A percentile compares a stretch with the other conserved stretches of the same genome.
These are phyloP conservation scores for Sphenostylis stenocarpa DNA, from an alignment of 306 rosid genomes.

Conservation along the genomic window DNA sequence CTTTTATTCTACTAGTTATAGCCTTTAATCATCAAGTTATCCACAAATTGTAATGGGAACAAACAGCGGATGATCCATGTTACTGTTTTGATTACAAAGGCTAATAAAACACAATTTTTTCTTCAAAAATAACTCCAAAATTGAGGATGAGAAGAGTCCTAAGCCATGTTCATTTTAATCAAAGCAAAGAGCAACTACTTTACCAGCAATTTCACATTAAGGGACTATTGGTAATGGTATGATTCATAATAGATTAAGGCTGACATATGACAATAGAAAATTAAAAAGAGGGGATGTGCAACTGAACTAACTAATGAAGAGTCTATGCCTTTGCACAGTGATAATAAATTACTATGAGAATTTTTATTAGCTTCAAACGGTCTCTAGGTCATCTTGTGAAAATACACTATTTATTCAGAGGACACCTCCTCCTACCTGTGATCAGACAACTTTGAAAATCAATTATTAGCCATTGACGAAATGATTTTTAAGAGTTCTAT, in stretches of 20 bases:
- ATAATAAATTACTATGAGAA: too few species aligned
- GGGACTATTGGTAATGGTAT: constrained; percentile 1
- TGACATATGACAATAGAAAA: background rate
- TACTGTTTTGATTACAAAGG: background rate
- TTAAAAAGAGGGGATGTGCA: background rate
- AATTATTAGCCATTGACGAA: too few species aligned
- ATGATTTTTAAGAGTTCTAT: too few species aligned
- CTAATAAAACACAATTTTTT: background rate
- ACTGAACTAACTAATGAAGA: background rate
- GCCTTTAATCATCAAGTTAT: constrained; percentile 3
- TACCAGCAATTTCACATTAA: background rate
- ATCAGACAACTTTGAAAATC: too few species aligned
- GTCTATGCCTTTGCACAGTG: too few species aligned
- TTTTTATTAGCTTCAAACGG: too few species aligned
- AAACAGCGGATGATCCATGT: constrained; percentile 10
- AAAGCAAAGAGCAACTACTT: background rate
- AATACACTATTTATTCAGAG: too few species aligned
- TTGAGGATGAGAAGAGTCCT: background rate
- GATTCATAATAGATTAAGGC: background rate
- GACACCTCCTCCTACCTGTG: too few species aligned
- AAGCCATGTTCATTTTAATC: background rate
- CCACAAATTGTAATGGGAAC: background rate
- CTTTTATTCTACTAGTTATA: background rate
- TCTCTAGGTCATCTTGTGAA: too few species aligned
- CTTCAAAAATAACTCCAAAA: background rate